Base-by-base conservation (phyloP, 495 filamentous ascomycete species). In the Talaromyces wortmannii region DNA sequence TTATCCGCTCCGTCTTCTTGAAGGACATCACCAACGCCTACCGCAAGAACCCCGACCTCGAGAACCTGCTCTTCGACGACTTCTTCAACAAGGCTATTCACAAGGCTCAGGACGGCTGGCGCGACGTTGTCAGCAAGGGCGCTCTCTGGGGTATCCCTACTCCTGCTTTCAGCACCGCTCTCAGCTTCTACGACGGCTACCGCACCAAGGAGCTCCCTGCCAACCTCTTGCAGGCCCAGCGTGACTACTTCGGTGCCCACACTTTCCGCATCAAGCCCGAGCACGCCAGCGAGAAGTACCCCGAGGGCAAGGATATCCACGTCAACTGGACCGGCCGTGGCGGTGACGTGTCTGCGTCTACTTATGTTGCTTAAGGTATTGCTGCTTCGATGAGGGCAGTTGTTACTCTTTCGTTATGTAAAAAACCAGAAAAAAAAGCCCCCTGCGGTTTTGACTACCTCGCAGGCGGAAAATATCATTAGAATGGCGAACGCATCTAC, bases 1-100 rank as follows among this genome's bases (percentile, higher is more conserved):
- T 98, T 70, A 98, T 98, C 77, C 94, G 94, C 74, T 97, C 95
- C 59, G 94, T 98, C 69, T 98, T 98, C 90, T 78, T 98, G 57
- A 97, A 97, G 82, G 92, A 98, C 70, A 98, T 98, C 78, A 98
- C 95, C 59, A 85, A 85, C 54, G 94, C 94, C 47, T 98, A 97
- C 83, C 91, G 94, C 74, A 84, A 82, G 48, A 84, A 97, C 79
- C 89, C 91, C 49, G 90, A 98, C 56, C 86, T 98, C 47, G 90
- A 98, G 85, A 98, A 98, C 79, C 80, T 98, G 56, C 80, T 98
- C 60, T 98, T 97, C 74, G 89, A 96, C 67, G 89, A 95, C 68
- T 98, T 98, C 84, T 98, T 98, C 86, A 96, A 94, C 80, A 88
- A 90, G 76, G 94, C 94, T 61, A 97, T 98, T 77, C 86, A 95